A percentile compares a stretch with the other conserved stretches of the same genome.
phyloP scores from a whole-genome alignment of 2,329 filamentous ascomycete species.

The Penicillium sp. region DNA sequence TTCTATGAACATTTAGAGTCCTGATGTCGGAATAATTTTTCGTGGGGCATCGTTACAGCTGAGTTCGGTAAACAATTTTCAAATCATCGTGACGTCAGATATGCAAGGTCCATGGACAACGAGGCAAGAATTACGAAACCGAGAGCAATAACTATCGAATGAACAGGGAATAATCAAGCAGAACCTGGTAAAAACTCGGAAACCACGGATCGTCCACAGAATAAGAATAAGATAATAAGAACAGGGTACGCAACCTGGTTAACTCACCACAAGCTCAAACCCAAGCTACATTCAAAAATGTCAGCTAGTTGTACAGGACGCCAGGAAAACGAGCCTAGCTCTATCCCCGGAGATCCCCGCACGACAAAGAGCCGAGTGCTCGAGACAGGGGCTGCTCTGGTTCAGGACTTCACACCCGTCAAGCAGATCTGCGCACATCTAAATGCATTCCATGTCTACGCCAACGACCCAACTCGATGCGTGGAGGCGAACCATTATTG shows the following conservation, averaged over 20 bases:
- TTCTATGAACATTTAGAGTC: no score
- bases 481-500: conserved; percentile 87
- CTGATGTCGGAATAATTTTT: no score
- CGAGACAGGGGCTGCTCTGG: conserved; percentile 37
- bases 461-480: conserved; percentile 65
- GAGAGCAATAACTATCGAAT: background rate
- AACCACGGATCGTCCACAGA: background rate
- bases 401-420: conserved; percentile 62
- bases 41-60: no score
- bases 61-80: background rate
- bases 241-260: background rate
- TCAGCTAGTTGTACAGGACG: conserved; percentile 5
- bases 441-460: conserved; percentile 84
- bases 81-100: background rate
- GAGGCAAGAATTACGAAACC: background rate
- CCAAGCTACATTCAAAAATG: conserved; percentile 7
- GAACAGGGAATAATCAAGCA: background rate
- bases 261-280: background rate
- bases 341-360: conserved; percentile 32
- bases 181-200: background rate
- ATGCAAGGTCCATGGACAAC: background rate
- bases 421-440: conserved; percentile 78
- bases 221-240: background rate
- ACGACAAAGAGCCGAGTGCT: conserved; percentile 39
- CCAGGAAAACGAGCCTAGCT: conserved; percentile 5